A percentile compares a stretch with the other conserved stretches of the same genome.
phyloP scores from a whole-genome alignment of 2,329 filamentous ascomycete species.

The Acrocalymma vagum region DNA sequence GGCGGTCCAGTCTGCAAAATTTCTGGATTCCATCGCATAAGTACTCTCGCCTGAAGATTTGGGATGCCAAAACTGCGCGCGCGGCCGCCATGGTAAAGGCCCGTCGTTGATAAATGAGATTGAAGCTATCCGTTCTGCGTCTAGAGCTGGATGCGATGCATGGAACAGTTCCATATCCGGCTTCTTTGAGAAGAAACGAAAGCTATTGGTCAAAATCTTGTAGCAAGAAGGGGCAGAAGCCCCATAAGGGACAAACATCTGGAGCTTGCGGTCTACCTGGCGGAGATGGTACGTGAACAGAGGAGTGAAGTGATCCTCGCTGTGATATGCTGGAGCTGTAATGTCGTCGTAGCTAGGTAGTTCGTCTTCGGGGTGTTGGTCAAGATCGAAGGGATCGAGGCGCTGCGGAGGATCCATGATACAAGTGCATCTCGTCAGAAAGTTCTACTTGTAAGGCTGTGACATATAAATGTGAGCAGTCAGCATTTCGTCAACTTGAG shows the following conservation, averaged over 20 bases:
- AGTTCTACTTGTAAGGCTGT: slow-evolving; percentile 19
- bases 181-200: slow-evolving; percentile 42
- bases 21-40: slow-evolving; percentile 39
- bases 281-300: slow-evolving; percentile 29
- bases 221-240: slow-evolving; percentile 26
- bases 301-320: slow-evolving; percentile 20
- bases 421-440: slow-evolving; percentile 9
- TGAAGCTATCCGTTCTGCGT: too few relatives aligned
- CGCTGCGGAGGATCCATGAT: slow-evolving; percentile 26
- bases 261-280: slow-evolving; percentile 32
- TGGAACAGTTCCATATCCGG: slow-evolving; percentile 40
- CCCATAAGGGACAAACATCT: slow-evolving; percentile 31
- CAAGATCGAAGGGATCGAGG: slow-evolving; percentile 23
- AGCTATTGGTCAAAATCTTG: slow-evolving; percentile 32
- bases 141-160: slow-evolving; percentile 23
- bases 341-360: slow-evolving; percentile 34
- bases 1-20: slow-evolving; percentile 40
- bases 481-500: slow-evolving; percentile 9
- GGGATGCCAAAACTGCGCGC: slow-evolving; percentile 33
- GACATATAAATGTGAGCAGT: slow-evolving; percentile 16
- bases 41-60: slow-evolving; percentile 12
- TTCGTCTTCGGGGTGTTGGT: slow-evolving; percentile 31
- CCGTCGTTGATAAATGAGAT: slow-evolving; percentile 39
- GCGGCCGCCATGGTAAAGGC: slow-evolving; percentile 42
- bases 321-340: slow-evolving; percentile 32